These are phyloP conservation scores for Auricularia heimuer DNA, from an alignment of 768 basidiomycete species.

Conservation along the genomic window DNA sequence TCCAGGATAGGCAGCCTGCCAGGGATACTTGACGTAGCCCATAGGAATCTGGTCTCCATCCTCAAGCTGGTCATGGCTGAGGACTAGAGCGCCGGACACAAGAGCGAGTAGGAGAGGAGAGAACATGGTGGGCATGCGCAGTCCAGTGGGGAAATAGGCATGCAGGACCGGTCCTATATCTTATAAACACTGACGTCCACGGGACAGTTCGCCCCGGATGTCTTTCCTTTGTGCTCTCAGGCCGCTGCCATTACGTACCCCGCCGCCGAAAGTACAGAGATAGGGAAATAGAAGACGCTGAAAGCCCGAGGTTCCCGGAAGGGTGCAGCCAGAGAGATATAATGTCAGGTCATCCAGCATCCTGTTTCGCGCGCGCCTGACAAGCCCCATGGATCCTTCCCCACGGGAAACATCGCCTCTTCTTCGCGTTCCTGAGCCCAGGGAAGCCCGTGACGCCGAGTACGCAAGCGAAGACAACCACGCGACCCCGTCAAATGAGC, in stretches of 20 bases:
- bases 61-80: constrained; percentile 23
- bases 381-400: neutral
- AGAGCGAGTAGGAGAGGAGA: constrained; percentile 10
- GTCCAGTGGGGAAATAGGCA: neutral
- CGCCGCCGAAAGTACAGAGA: constrained; percentile 30
- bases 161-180: neutral
- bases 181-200: neutral
- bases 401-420: neutral
- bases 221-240: neutral
- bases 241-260: constrained; percentile 4
- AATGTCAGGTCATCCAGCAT: neutral
- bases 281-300: neutral
- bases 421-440: neutral
- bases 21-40: constrained; percentile 58
- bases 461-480: neutral
- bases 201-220: neutral
- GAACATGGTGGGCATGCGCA: constrained; percentile 1
- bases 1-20: constrained; percentile 45
- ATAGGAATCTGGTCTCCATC: constrained; percentile 46
- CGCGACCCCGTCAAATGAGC: neutral
- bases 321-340: neutral
- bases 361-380: neutral
- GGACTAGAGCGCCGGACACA: constrained; percentile 18
- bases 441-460: neutral
- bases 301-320: neutral